Base-by-base conservation (phyloP, 495 filamentous ascomycete genomes). In the Glutinoglossum americanum region DNA sequence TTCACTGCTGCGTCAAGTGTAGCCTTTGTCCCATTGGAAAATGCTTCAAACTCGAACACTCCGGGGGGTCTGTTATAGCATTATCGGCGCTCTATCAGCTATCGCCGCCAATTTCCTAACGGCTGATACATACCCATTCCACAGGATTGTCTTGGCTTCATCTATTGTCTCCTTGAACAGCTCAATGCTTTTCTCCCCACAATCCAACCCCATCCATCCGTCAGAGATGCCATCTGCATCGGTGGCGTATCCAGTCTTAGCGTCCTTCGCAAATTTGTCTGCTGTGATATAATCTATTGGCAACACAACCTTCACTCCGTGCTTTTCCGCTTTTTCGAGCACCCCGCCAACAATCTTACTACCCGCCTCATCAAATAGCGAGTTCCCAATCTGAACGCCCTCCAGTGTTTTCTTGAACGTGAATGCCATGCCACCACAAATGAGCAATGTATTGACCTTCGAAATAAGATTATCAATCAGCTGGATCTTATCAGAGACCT, bases 381-480 rank as follows among this genome's bases (percentile, higher is more conserved):
- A 85, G 76, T 80, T 87, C 54, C 92, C 92, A 62, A 99, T 99
- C 72, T 81, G 77, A 57, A 98, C 80, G 65, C 76, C 74, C 72
- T 96, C 80, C 41, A 97, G 76, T 41, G 88, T 90, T 80, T 98
- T 98, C 82, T 97, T 97, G 80, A 99, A 97, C 60, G 92, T 99
- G 79, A 96, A 99, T 30, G 92, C 88, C 92, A 99, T 99, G 62
- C 83, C 92, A 62, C 92, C 92, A 66, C 89, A 94, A 74, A 99
- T 86, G 71, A 97, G 84, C 62, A 99, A 80, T 70, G 81, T 89
- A 77, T 99, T 77, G 64, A 99, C 86, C 78, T 99, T 99, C 68
- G 85, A 82, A 51, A 99, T 82, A 54, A 99, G 76, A 77, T 97
- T 99, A 73, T 99, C 89, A 67, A 99, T 97, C 59, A 99, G 80